Percentiles rank a stretch among this genome's conserved stretches.
These are phyloP conservation scores for Selenicereus undatus DNA, from an alignment of 148 eudicot genomes.

Conservation along the genomic window DNA sequence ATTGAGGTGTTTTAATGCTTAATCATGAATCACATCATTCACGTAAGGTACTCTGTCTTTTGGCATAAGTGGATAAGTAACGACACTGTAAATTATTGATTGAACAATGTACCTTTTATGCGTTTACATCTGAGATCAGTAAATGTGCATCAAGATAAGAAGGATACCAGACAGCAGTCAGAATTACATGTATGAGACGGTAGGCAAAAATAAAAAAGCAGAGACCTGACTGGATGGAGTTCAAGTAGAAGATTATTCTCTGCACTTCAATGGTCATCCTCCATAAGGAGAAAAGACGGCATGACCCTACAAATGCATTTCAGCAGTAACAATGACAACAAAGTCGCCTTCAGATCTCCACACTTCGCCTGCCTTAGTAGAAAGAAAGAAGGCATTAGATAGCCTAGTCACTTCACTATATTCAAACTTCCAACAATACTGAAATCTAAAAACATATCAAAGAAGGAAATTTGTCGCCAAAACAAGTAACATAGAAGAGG, in stretches of 20 bases:
- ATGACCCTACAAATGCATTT: not conserved
- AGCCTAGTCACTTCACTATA: not conserved
- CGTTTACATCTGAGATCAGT: conserved; percentile 15
- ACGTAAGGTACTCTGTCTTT: not conserved
- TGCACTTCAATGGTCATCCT: not conserved
- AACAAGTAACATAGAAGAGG: not conserved
- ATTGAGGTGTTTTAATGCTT: not conserved
- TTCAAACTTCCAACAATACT: not conserved
- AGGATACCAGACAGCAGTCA: conserved; percentile 2
- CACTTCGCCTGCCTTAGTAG: not conserved
- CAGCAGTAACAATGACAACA: not conserved
- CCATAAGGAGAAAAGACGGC: not conserved
- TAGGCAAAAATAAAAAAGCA: not conserved
- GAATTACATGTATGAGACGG: not conserved
- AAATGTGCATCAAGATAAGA: not conserved
- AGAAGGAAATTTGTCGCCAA: not conserved
- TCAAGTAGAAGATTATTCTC: conserved; percentile 4
- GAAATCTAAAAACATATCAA: not conserved
- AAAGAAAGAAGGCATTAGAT: not conserved
- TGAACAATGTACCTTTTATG: conserved; percentile 1
- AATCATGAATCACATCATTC: conserved; percentile 9
- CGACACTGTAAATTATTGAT: not conserved
- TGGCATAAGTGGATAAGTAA: not conserved
- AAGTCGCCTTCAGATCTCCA: not conserved
- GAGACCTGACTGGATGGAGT: not conserved